Evolutionary conservation across 768 basidiomycete genomes (phyloP), one percentile per base, ranked within the genome.

Genomic region (Auricularia cornea): DNA sequence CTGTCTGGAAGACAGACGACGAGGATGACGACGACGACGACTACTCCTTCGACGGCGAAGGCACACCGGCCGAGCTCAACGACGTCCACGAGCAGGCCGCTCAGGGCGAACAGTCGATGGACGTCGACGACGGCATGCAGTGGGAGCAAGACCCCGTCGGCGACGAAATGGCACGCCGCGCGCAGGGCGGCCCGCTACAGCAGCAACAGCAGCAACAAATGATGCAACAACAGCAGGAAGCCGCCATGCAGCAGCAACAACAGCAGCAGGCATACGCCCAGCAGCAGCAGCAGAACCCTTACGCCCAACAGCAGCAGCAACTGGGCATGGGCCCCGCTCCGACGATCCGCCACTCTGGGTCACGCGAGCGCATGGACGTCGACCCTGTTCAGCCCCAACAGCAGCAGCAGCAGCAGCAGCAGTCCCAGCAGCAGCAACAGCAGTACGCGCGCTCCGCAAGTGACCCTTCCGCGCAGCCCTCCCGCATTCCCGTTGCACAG

Each of bases 1-100:
- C 89, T 0, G 86, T 93, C 20, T 93, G 89, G 89, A 83, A 82
- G 60, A 90, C 93, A 29, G 90, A 89, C 1, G 88, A 89, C 52
- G 83, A 82, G 32, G 89, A 91, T 62, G 81, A 77, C 3, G 78
- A 82, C 38, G 83, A 84, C 23, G 81, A 85, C 68, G 83, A 80
- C 63, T 71, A 74, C n/a, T 70, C 75, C 63, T 78, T 79, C 59
- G 77, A 77, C 68, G 12, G 16, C 59, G 59, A 44, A 20, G 26
- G 54, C 54, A 57, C 30, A 29, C 18, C 16, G 8, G 54, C 54
- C 54, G 54, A 26, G 54, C 28, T 29, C 54, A 31, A 57, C 54
- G 54, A 57, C 32, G 44, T 60, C 16, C 40, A 61, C 32, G 62
- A 62, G 31, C 40, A 59, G 54, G 56, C 61, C 14, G 63, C 60